Conservation (phyloP, 2,329 filamentous ascomycete species). For the Purpureocillium takamizusanense region DNA sequence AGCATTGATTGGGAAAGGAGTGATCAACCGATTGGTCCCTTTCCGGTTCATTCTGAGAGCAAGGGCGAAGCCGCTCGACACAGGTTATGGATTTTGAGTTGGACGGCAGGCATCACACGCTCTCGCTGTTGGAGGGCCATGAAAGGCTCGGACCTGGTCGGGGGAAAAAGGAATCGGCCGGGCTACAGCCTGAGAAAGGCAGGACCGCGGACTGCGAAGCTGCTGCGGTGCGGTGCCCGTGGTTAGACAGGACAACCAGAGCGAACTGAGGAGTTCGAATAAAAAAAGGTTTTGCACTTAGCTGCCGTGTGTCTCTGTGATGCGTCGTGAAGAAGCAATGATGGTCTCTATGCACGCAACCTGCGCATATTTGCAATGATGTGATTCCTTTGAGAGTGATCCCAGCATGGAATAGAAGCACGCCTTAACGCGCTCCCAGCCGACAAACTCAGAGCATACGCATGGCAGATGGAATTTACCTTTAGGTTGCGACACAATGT, state of each 20-base stretch:
- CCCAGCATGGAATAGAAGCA: too few relatives aligned
- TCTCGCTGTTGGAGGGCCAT: slow-evolving; percentile 14
- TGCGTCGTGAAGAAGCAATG: too few relatives aligned
- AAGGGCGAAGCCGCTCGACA: slow-evolving; percentile 28
- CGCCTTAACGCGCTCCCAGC: too few relatives aligned
- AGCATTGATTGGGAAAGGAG: slow-evolving; percentile 21
- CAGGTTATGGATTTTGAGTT: slow-evolving; percentile 26
- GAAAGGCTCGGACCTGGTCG: slow-evolving; percentile 21
- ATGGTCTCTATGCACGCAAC: too few relatives aligned
- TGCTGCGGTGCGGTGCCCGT: slow-evolving; percentile 9
- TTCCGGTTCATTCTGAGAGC: slow-evolving; percentile 25
- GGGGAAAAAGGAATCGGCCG: slow-evolving; percentile 14
- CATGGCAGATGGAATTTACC: too few relatives aligned
- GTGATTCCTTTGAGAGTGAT: too few relatives aligned
- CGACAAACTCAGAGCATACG: too few relatives aligned
- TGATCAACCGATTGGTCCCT: slow-evolving; percentile 22
- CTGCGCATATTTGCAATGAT: too few relatives aligned
- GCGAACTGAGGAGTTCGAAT: slow-evolving; percentile 32
- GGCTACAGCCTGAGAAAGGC: slow-evolving; percentile 5
- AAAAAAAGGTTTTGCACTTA: slow-evolving; percentile 19
- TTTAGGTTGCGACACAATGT: too few relatives aligned
- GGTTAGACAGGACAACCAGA: slow-evolving; percentile 20
- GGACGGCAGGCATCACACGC: slow-evolving; percentile 19
- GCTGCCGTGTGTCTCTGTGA: too few relatives aligned
- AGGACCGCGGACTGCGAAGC: slow-evolving; percentile 3